Conservation (phyloP, 305 asterid genomes). For the Fraxinus sp. region DNA sequence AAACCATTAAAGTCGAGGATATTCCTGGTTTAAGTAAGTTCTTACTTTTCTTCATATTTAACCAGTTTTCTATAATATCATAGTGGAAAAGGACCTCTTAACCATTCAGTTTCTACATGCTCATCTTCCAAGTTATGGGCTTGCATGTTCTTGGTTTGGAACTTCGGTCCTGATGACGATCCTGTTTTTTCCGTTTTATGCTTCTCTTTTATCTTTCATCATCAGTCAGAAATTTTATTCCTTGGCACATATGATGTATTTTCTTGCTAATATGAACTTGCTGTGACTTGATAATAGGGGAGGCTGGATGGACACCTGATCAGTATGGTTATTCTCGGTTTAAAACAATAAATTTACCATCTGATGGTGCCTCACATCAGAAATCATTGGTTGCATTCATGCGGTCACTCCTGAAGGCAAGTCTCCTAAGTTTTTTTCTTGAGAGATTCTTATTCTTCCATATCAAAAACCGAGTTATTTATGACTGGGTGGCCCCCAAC, state of each 20-base stretch:
- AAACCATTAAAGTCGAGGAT: slow-evolving; percentile 73
- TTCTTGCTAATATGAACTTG: slow-evolving; percentile 28
- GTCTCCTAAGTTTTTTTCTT: slow-evolving; percentile 18
- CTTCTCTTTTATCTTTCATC: background rate
- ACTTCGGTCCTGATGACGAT: background rate
- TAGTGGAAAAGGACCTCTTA: background rate
- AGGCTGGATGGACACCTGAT: slow-evolving; percentile 97
- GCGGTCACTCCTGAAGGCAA: slow-evolving; percentile 88
- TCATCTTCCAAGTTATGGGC: slow-evolving; percentile 1
- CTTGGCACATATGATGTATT: background rate
- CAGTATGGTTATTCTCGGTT: slow-evolving; percentile 78
- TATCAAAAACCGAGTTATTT: background rate
- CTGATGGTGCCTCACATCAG: slow-evolving; percentile 67
- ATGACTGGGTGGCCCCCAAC: background rate
- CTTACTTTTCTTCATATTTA: slow-evolving; percentile 18
- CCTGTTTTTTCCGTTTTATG: background rate
- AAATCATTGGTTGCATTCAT: slow-evolving; percentile 77
- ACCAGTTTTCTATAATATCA: slow-evolving; percentile 1
- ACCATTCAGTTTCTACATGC: background rate
- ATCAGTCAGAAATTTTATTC: background rate
- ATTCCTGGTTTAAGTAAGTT: slow-evolving; percentile 93
- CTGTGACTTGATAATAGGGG: slow-evolving; percentile 49
- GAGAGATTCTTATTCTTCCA: background rate
- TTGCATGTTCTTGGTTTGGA: background rate
- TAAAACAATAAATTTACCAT: slow-evolving; percentile 51